These are phyloP conservation scores for Leucogyrophana mollusca DNA, from an alignment of 768 basidiomycete species.

Conservation along the genomic window DNA sequence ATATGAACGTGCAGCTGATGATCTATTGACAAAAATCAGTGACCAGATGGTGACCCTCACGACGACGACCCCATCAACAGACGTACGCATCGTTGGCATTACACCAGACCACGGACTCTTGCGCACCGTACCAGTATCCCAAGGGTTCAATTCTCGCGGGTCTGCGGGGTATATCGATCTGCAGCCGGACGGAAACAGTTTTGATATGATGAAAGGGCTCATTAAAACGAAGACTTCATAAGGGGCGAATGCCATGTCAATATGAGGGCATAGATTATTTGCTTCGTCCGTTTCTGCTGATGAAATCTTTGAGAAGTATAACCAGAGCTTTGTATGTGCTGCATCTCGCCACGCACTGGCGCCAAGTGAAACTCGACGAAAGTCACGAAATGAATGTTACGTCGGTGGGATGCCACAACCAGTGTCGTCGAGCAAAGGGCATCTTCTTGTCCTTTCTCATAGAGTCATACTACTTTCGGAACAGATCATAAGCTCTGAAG, in stretches of 20 bases:
- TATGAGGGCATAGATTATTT: too few relatives aligned
- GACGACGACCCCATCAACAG: conserved; percentile 64
- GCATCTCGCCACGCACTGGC: too few relatives aligned
- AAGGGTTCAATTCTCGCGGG: conserved; percentile 24
- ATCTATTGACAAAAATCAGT: conserved; percentile 49
- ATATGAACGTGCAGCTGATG: conserved; percentile 6
- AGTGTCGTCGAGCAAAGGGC: too few relatives aligned
- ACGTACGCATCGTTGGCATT: conserved; percentile 80
- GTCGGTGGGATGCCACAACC: too few relatives aligned
- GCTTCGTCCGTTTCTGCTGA: too few relatives aligned
- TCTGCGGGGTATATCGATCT: conserved; percentile 70
- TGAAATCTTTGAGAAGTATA: too few relatives aligned
- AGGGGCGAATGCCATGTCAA: not conserved
- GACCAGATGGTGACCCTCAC: conserved; percentile 83
- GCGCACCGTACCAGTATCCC: conserved; percentile 59
- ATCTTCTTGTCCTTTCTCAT: too few relatives aligned
- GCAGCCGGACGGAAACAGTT: conserved; percentile 96
- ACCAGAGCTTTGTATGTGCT: too few relatives aligned
- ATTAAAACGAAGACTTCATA: conserved; percentile 39
- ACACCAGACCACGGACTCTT: conserved; percentile 87
- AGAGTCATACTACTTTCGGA: too few relatives aligned
- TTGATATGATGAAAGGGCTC: conserved; percentile 89
- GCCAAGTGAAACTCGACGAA: too few relatives aligned
- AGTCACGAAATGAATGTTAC: too few relatives aligned
- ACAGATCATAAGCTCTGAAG: too few relatives aligned